Evolutionary conservation across 768 basidiomycete species (phyloP), one percentile per base, ranked within the genome.

Genomic region (Calocybe cyanea): DNA sequence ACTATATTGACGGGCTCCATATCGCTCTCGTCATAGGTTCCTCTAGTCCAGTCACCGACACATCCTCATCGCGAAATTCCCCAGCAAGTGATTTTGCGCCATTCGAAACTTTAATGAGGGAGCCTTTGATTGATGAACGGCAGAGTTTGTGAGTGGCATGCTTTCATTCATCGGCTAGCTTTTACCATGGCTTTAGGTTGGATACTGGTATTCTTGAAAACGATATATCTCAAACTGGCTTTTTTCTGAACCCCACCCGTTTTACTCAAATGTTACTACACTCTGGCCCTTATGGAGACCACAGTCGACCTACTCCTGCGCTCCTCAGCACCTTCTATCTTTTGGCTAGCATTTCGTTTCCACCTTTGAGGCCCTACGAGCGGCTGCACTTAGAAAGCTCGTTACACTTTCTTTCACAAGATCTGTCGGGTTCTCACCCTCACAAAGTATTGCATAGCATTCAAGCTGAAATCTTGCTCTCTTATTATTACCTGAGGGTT

Each of bases 211-310:
- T 23, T 1, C 48, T 51, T 38, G 11, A 23, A 14, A 43, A 30
- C 3, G 3, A n/a, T 19, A 19, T 38, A 8, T 14, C 4, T 4
- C 35, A 79, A 49, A 68, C 83, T 45, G 81, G 81, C 2, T 78
- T 87, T 52, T 87, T 86, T 62, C 73, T 88, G 43, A 62, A 71
- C 50, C 49, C 59, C 9, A 45, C 68, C 1, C 71, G 79, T 17
- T 72, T 81, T 49, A 70, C 69, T 38, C 63, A 64, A 34, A 60
- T 68, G 6, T 62, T 65, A 4, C 64, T 83, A 41, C 66, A 83
- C 10, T 58, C 67, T 0, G 67, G 70, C 34, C 68, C 73, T 2
- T 62, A 77, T 32, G 70, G 75, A 0, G 68, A 74, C 31, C 64
- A 67, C 4, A 59, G 69, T 34, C 58, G 73, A 3, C 74, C 75